phyloP scores from a whole-genome alignment of 441 rosid genomes.

The Metrosideros polymorpha region DNA sequence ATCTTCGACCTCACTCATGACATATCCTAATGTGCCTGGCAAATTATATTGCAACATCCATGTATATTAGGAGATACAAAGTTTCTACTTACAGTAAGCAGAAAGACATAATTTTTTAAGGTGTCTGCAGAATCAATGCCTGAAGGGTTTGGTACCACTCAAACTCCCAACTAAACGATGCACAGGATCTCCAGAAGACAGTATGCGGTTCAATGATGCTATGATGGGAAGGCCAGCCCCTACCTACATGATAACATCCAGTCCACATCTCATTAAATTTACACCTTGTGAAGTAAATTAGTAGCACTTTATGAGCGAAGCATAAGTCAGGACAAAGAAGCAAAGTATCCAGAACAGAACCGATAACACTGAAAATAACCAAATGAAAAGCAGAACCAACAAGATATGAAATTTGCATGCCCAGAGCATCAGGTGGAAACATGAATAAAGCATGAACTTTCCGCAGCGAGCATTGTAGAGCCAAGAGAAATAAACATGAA shows the following conservation, averaged over 20 bases:
- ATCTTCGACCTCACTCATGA: constrained; percentile 92
- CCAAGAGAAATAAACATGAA: background rate
- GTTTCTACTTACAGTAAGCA: background rate
- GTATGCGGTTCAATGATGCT: constrained; percentile 64
- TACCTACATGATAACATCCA: constrained; percentile 39
- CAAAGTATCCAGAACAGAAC: background rate
- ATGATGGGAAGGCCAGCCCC: constrained; percentile 98
- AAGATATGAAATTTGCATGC: background rate
- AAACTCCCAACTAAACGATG: constrained; percentile 67
- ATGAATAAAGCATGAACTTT: background rate
- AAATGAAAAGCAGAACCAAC: background rate
- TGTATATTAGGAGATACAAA: background rate
- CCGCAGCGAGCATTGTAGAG: background rate
- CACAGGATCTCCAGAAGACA: constrained; percentile 79
- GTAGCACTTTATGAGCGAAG: background rate
- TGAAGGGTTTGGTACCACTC: constrained; percentile 47
- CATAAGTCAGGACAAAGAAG: background rate
- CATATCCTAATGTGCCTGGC: constrained; percentile 87
- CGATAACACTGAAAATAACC: background rate
- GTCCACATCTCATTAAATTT: background rate
- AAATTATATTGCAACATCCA: background rate
- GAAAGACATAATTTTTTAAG: background rate
- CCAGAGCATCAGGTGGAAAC: background rate
- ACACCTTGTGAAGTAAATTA: background rate
- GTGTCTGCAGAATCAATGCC: background rate